phyloP scores from a whole-genome alignment of 2,329 filamentous ascomycete species.

The Nothophoma quercina region DNA sequence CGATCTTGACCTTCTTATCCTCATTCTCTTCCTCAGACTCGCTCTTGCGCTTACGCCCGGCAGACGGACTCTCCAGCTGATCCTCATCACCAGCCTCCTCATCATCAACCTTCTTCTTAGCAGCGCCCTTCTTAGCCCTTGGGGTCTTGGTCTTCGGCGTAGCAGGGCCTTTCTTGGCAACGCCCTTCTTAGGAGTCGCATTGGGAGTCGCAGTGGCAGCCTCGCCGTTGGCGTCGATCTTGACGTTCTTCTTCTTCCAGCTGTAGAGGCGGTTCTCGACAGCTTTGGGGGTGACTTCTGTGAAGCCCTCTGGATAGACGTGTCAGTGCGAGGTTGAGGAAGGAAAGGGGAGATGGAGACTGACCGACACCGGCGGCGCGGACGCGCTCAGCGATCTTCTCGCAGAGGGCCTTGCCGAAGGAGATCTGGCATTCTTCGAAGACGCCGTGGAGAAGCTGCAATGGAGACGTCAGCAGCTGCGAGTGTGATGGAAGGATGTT shows the following conservation, averaged over 20 bases:
- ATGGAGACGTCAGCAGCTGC: neutral
- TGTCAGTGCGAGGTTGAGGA: neutral
- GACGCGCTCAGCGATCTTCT: slow-evolving; percentile 22
- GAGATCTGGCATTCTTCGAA: slow-evolving; percentile 20
- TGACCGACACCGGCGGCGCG: slow-evolving; percentile 13
- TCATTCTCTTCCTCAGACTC: neutral
- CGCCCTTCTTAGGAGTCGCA: slow-evolving; percentile 4
- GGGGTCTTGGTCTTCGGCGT: slow-evolving; percentile 14
- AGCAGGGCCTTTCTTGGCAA: slow-evolving; percentile 1
- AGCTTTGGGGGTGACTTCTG: slow-evolving; percentile 40
- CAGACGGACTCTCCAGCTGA: neutral
- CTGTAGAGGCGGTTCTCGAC: slow-evolving; percentile 32
- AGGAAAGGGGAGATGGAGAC: neutral
- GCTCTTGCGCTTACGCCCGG: slow-evolving; percentile 8
- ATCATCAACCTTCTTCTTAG: neutral
- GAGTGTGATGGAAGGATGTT: neutral
- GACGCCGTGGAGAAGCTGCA: slow-evolving; percentile 8
- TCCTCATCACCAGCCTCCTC: slow-evolving; percentile 1
- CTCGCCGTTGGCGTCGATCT: neutral
- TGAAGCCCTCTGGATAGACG: neutral
- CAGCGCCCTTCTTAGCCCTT: slow-evolving; percentile 7
- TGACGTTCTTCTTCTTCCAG: slow-evolving; percentile 29
- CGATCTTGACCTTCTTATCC: slow-evolving; percentile 12
- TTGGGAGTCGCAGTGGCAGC: neutral
- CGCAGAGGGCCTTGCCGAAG: slow-evolving; percentile 20